phyloP scores from a whole-genome alignment of 108 stramenopile species.

The Schizochytrium sp. region DNA sequence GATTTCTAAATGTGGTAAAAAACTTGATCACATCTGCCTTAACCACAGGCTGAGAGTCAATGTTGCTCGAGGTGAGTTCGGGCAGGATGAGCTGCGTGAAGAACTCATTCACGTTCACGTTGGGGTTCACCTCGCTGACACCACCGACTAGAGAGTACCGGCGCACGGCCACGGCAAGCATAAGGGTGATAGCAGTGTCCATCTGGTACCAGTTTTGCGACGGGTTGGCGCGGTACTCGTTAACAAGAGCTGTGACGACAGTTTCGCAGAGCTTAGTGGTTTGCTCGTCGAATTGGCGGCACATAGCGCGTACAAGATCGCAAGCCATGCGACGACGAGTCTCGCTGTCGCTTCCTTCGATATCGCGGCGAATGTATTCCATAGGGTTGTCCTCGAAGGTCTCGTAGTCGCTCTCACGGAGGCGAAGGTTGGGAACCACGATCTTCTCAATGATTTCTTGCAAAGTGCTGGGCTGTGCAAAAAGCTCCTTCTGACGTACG shows the following conservation, averaged over 20 bases:
- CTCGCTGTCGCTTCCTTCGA: slow-evolving; percentile 94
- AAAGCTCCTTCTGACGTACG: slow-evolving; percentile 87
- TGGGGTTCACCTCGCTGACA: slow-evolving; percentile 85
- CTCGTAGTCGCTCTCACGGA: slow-evolving; percentile 86
- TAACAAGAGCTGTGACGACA: slow-evolving; percentile 85
- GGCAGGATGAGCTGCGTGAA: slow-evolving; percentile 32
- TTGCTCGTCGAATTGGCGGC: slow-evolving; percentile 86
- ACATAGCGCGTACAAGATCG: slow-evolving; percentile 91
- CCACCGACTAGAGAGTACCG: slow-evolving; percentile 84
- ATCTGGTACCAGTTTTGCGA: slow-evolving; percentile 86
- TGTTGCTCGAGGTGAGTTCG: not conserved
- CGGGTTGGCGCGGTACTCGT: slow-evolving; percentile 77
- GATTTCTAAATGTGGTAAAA: slow-evolving; percentile 94
- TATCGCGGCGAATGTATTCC: slow-evolving; percentile 94
- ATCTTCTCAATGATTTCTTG: slow-evolving; percentile 88
- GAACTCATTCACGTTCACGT: slow-evolving; percentile 35
- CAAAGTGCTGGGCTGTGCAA: slow-evolving; percentile 83
- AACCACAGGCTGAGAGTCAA: slow-evolving; percentile 84
- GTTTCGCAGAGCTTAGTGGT: slow-evolving; percentile 86
- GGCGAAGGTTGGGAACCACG: slow-evolving; percentile 92
- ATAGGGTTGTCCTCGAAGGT: slow-evolving; percentile 94
- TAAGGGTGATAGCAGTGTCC: slow-evolving; percentile 93
- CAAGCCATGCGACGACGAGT: slow-evolving; percentile 90
- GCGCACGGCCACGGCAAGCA: slow-evolving; percentile 89
- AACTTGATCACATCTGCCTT: slow-evolving; percentile 93